Evolutionary conservation across 2,329 filamentous ascomycete species (phyloP).

Genomic region (Aspergillus amoenus): DNA sequence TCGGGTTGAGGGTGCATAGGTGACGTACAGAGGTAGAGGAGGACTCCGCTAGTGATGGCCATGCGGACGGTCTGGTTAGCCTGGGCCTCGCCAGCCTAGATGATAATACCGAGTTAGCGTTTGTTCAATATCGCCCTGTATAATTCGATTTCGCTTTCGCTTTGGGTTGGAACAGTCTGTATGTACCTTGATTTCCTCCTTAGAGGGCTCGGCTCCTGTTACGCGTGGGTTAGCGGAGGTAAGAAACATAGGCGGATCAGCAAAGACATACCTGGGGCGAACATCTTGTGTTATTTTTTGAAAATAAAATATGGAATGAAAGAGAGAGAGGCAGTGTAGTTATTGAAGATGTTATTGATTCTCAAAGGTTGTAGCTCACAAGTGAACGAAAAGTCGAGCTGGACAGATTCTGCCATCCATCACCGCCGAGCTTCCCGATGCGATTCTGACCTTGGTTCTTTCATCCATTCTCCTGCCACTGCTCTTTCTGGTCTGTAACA

Average conservation of each 20-base stretch:
- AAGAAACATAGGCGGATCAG: background rate
- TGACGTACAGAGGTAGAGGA: slow-evolving; percentile 62
- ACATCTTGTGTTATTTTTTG: slow-evolving; percentile 27
- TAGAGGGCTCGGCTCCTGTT: slow-evolving; percentile 45
- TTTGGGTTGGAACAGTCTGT: background rate
- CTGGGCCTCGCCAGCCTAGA: slow-evolving; percentile 52
- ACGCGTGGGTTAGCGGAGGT: background rate
- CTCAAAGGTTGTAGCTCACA: background rate
- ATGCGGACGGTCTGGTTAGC: slow-evolving; percentile 55
- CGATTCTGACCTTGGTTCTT: slow-evolving; percentile 3
- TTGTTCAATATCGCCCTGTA: background rate
- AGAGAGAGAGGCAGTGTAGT: background rate
- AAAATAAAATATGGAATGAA: background rate
- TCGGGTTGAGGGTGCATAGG: background rate
- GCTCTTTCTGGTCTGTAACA: background rate
- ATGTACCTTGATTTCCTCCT: slow-evolving; percentile 46
- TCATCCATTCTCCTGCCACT: background rate
- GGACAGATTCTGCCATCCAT: slow-evolving; percentile 20
- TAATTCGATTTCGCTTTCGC: background rate
- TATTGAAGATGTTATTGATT: background rate
- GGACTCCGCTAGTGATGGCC: slow-evolving; percentile 53
- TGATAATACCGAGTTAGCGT: slow-evolving; percentile 9
- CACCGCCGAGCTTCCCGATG: slow-evolving; percentile 7
- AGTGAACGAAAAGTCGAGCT: slow-evolving; percentile 17
- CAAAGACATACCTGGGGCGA: slow-evolving; percentile 31